Conservation (phyloP, 192 early-diverging fungal species). For the Coemansia sp. region DNA sequence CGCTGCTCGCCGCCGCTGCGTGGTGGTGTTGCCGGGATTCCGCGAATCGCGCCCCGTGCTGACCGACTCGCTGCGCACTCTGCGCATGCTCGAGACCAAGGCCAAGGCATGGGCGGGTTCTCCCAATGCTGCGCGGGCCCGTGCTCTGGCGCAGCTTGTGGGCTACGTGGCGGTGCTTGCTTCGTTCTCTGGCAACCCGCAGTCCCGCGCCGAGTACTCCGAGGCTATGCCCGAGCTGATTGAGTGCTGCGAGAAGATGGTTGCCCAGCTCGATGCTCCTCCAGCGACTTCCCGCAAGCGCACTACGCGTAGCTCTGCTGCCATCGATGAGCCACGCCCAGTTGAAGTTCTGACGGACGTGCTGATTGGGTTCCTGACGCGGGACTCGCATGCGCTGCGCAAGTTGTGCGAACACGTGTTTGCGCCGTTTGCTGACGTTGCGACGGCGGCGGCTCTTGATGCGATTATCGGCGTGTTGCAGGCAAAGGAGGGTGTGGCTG, state of each 20-base stretch:
- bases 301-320: conserved; percentile 28
- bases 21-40: conserved; percentile 12
- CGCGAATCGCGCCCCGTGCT: conserved; percentile 13
- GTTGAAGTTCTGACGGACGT: conserved; percentile 95
- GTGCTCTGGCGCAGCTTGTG: conserved; percentile 33
- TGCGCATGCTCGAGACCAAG: conserved; percentile 12
- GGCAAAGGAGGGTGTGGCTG: conserved; percentile 59
- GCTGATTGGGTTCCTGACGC: conserved; percentile 82
- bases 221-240: conserved; percentile 67
- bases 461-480: conserved; percentile 70
- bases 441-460: conserved; percentile 75
- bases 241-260: conserved; percentile 71
- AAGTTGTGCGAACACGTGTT: conserved; percentile 81
- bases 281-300: conserved; percentile 49
- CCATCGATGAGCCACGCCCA: conserved; percentile 67
- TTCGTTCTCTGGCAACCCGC: conserved; percentile 59
- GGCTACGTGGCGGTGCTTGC: conserved; percentile 34
- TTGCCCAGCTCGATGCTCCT: conserved; percentile 46
- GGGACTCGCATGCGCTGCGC: conserved; percentile 72
- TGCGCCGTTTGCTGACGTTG: conserved; percentile 70
- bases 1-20: conserved; percentile 4
- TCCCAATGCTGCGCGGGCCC: conserved; percentile 27
- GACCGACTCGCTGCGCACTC: conserved; percentile 6
- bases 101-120: not conserved
- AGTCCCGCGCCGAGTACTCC: conserved; percentile 57